Evolutionary conservation across 2,329 filamentous ascomycete species (phyloP), one percentile per base, ranked within the genome.

Genomic region (Chrysosporium queenslandicum): DNA sequence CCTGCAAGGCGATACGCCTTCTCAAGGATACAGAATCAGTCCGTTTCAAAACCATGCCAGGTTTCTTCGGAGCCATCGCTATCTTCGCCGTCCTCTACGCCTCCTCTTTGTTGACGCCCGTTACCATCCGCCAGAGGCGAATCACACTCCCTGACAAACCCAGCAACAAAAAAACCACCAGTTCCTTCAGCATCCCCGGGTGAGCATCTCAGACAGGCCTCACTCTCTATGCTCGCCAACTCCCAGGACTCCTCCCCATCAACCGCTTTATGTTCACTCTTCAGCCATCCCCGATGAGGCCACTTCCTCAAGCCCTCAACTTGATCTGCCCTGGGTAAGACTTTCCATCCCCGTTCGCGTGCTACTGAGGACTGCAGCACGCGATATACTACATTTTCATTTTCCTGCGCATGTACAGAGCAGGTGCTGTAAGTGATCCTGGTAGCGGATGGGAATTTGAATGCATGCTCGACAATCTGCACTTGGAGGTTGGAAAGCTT

Each of bases 101-200:
- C 1, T 36, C 53, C 34, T 25, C 25, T 51, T 14, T 43, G 47
- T 12, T 25, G 1, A 61, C 55, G 51, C 53, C 58, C 1, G 64
- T n/a, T 29, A 7, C 9, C 40, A 29, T n/a, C 23, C 9, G 14
- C 16, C 12, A 14, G 2, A 4, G 6, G 11, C 12, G 62, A 53
- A 27, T 49, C 8, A 6, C 11, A 4, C 3, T 85, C 79, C 50
- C 86, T 75, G 2, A 87, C 77, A 68, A 98, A 95, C 0, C 78
- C 87, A n/a, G 82, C 88, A 18, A 96, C 86, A 61, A 98, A 98
- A 69, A 98, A 97, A 0, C 92, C 91, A 79, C 96, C 95, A 0
- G 90, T 86, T 0, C 89, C 88, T 57, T 85, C 80, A 8, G 82
- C 83, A 59, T 91, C 88, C 23, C 81, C 86, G 60, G 90, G 86